A percentile compares a stretch with the other conserved stretches of the same genome.
Evolutionary conservation across 495 filamentous ascomycete species (phyloP).

Genomic region (Amorphotheca resinae): DNA sequence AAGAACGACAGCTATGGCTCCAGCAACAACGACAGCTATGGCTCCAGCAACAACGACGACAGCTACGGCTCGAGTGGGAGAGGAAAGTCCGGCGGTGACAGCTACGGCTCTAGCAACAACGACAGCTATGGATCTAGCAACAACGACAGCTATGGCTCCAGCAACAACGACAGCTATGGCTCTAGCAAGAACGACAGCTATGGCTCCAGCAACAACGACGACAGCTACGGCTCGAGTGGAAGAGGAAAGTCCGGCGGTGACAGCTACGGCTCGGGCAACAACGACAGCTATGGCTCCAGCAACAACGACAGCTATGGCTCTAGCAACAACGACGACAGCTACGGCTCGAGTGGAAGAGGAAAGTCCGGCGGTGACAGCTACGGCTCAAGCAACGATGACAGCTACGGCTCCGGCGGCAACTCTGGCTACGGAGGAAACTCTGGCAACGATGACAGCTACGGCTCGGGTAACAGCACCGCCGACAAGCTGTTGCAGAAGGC

Average conservation of each 20-base stretch:
- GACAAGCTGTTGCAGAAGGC: slow-evolving; percentile 36
- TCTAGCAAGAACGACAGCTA: neutral
- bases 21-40: slow-evolving; percentile 8
- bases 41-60: slow-evolving; percentile 17
- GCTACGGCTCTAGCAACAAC: slow-evolving; percentile 15
- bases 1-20: neutral
- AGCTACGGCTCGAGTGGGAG: slow-evolving; percentile 3
- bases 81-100: slow-evolving; percentile 1
- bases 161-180: slow-evolving; percentile 1
- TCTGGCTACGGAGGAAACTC: neutral
- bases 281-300: slow-evolving; percentile 16
- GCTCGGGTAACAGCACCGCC: slow-evolving; percentile 23
- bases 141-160: neutral
- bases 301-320: slow-evolving; percentile 15
- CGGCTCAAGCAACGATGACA: slow-evolving; percentile 4
- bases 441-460: slow-evolving; percentile 2
- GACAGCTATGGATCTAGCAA: slow-evolving; percentile 17
- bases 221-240: slow-evolving; percentile 1
- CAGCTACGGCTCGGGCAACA: neutral
- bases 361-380: slow-evolving; percentile 5
- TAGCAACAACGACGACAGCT: slow-evolving; percentile 10
- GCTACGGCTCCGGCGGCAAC: slow-evolving; percentile 10
- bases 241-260: slow-evolving; percentile 1
- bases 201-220: slow-evolving; percentile 4
- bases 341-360: slow-evolving; percentile 10